Conservation (phyloP, 2,329 filamentous ascomycete species). For the Chaetothyriales sp. region DNA sequence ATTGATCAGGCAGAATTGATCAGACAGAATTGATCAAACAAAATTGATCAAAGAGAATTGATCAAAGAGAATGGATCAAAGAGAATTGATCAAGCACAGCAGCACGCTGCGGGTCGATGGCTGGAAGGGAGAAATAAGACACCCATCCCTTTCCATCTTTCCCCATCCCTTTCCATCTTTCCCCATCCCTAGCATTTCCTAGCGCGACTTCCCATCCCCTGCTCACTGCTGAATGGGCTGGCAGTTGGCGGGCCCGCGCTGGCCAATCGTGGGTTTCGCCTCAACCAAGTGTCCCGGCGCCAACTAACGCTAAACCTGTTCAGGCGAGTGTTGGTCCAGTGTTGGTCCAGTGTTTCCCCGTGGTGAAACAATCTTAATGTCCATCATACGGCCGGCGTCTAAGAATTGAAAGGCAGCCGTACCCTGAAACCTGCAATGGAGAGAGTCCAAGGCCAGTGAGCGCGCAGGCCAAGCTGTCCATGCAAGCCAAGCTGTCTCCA, state of each 20-base stretch:
- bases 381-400: background rate
- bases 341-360: too few relatives aligned
- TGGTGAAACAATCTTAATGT: background rate
- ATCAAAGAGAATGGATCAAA: too few relatives aligned
- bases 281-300: background rate
- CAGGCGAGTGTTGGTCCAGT: background rate
- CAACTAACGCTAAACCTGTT: background rate
- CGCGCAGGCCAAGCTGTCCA: too few relatives aligned
- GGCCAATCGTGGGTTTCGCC: background rate
- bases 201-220: background rate
- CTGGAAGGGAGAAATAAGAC: background rate
- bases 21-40: too few relatives aligned
- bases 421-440: background rate
- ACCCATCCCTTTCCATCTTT: background rate
- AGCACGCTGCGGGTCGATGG: background rate
- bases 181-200: background rate
- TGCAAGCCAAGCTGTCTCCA: too few relatives aligned
- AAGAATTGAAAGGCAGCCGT: background rate
- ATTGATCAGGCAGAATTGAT: too few relatives aligned
- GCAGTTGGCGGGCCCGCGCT: too few relatives aligned
- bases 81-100: background rate
- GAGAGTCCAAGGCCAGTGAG: background rate
- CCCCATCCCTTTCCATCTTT: background rate
- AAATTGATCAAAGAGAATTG: too few relatives aligned
- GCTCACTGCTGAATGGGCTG: background rate